Conservation (phyloP, 306 rosid genomes). For the Medicago lupulina region DNA sequence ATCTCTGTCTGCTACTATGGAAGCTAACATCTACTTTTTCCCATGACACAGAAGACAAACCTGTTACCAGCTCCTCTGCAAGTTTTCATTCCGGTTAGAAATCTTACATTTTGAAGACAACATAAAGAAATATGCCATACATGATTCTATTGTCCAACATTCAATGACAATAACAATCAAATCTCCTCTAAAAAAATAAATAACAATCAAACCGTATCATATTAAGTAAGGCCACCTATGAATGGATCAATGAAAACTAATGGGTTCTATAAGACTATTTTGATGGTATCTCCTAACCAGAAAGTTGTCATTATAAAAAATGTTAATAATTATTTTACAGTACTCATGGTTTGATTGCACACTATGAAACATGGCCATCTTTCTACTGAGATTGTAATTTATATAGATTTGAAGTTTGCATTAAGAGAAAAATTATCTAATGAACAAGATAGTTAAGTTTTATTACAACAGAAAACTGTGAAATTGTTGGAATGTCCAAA, state of each 20-base stretch:
- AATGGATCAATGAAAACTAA: neutral
- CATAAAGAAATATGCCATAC: neutral
- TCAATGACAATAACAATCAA: slow-evolving; percentile 15
- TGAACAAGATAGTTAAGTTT: neutral
- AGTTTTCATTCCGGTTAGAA: slow-evolving; percentile 38
- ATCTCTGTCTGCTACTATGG: slow-evolving; percentile 70
- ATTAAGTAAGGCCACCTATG: neutral
- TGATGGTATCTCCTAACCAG: neutral
- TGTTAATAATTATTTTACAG: neutral
- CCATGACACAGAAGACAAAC: slow-evolving; percentile 86
- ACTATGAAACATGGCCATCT: neutral
- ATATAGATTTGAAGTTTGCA: neutral
- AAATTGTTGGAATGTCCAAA: neutral
- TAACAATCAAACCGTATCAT: slow-evolving; percentile 31
- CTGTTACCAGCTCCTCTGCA: slow-evolving; percentile 89
- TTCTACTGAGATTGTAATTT: neutral
- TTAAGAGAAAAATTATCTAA: neutral
- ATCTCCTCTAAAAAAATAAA: neutral
- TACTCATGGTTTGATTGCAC: neutral
- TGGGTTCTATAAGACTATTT: neutral
- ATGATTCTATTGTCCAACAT: neutral
- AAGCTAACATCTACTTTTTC: slow-evolving; percentile 97
- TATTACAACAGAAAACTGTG: neutral
- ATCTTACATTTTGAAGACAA: slow-evolving; percentile 25
- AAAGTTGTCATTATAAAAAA: neutral